Evolutionary conservation across 2,329 filamentous ascomycete species (phyloP).

Genomic region (Claviceps pazoutovae): DNA sequence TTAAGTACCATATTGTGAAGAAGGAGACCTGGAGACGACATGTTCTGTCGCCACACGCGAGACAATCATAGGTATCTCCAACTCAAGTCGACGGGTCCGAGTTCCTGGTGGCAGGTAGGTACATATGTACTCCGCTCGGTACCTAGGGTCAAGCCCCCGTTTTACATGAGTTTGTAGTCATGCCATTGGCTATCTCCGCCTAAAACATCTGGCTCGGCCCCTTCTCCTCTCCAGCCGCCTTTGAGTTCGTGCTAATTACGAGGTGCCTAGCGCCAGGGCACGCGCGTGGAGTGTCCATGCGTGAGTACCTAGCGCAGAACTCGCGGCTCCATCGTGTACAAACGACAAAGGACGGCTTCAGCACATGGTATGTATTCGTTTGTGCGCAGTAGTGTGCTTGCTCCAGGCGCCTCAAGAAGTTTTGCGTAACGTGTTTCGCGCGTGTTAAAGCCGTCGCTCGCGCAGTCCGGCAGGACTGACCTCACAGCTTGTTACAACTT

Average conservation of each 20-base stretch:
- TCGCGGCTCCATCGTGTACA: constrained; percentile 2
- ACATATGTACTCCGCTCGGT: too few species aligned
- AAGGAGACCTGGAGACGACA: too few species aligned
- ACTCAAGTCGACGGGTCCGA: too few species aligned
- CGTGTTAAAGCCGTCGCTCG: too few species aligned
- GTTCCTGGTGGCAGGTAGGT: too few species aligned
- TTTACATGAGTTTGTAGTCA: background rate
- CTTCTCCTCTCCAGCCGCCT: background rate
- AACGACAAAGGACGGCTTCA: background rate
- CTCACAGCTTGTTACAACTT: too few species aligned
- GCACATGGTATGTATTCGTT: background rate
- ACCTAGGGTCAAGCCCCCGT: background rate
- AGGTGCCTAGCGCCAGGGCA: background rate
- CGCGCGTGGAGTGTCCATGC: background rate
- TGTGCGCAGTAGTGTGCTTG: background rate
- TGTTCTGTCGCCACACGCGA: too few species aligned
- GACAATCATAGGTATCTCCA: too few species aligned
- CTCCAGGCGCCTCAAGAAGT: too few species aligned
- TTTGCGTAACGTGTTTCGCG: too few species aligned
- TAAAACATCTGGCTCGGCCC: background rate
- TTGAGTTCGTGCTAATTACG: background rate
- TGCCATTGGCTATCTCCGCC: background rate
- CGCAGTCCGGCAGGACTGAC: too few species aligned
- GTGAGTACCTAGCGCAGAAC: background rate
- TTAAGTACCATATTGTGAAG: too few species aligned